Evolutionary conservation across 495 filamentous ascomycete genomes (phyloP), one percentile per base, ranked within the genome.

Genomic region (Penicillium mononematosum): DNA sequence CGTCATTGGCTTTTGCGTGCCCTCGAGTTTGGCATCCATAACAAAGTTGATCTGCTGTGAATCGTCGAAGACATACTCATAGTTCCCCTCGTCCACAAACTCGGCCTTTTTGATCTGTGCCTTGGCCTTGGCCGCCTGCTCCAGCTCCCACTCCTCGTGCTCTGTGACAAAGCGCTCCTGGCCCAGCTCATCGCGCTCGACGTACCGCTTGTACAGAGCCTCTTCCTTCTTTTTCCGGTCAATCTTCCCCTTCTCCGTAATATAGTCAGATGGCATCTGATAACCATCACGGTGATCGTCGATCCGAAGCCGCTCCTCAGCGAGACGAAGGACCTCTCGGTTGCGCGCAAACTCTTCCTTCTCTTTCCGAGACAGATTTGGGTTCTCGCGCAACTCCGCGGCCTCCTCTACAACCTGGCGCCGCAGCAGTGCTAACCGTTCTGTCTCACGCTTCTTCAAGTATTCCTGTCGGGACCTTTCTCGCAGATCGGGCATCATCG

Each of bases 251-350:
- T 91, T 89, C 71, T 95, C 93, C 2, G 89, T 94, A 56, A 93
- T 95, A 62, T 96, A 96, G 66, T 96, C 91, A 53, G 96, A 92
- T 0, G 94, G 93, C 73, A 98, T 85, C 71, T 88, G 87, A 70
- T 97, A 98, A 5, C 94, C 94, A 78, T 96, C 92, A 17, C 88
- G 84, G 64, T 96, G 84, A 61, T 98, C 93, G 68, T 97, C 93
- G 57, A 98, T 94, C 25, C 84, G 81, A 29, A 92, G 74, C 39
- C 94, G 81, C 71, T 96, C 91, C 74, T 96, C 92, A 0, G 95
- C 93, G 41, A 98, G 81, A 19, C 87, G 81, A 19, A 98, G 79
- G 22, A 94, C 82, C 71, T 98, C 89, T 41, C 90, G 81, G 64
- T 98, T 98, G 54, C 90, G 87, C 2, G 88, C 87, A 68, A 98